Base-by-base conservation (phyloP, 75 land plant genomes). In the Chamaecyparis obtusa region DNA sequence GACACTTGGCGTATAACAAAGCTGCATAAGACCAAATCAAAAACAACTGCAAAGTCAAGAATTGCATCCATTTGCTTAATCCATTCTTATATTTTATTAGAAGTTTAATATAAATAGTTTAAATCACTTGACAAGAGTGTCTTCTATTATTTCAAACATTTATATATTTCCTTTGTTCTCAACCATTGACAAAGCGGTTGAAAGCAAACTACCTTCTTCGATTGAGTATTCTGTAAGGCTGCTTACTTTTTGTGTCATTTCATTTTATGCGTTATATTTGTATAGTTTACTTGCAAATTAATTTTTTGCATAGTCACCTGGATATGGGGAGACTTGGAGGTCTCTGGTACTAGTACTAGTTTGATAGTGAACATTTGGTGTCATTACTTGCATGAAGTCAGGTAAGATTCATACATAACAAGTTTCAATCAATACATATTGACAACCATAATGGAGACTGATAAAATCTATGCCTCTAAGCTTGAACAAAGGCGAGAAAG, bases 1-100 rank as follows among this genome's bases (percentile, higher is more conserved):
- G 44, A 97, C 97, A 90, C 96, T 95, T 2, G 99, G 97, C 30
- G 83, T 95, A 83, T 96, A 98, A 83, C 95, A 87, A 37, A 95
- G 87, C 98, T 96, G 98, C 92, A 88, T 9, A 41, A 72, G 9
- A 39, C 32, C 35, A 32, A 13, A 67, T 39, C 5, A 41, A 15
- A 72, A 1, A 43, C 33, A 72, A 69, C n/a, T 43, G 24, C 36
- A 79, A 51, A 44, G 83, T 32, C 85, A 9, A 86, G 11, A 21
- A 33, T 27, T 84, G 36, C 41, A 87, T 54, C 67, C 83, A n/a
- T 80, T 79, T 24, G 5, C 13, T 81, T 85, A 15, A 85, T 3
- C 86, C 84, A 54, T 21, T 43, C 41, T n/a, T 9, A 24, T 85
- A 74, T 4, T 54, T 85, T 85, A 69, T 13, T 72, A 27, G 84